Conservation (phyloP, 129 eudicot genomes). For the Gnaphalium uliginosum region DNA sequence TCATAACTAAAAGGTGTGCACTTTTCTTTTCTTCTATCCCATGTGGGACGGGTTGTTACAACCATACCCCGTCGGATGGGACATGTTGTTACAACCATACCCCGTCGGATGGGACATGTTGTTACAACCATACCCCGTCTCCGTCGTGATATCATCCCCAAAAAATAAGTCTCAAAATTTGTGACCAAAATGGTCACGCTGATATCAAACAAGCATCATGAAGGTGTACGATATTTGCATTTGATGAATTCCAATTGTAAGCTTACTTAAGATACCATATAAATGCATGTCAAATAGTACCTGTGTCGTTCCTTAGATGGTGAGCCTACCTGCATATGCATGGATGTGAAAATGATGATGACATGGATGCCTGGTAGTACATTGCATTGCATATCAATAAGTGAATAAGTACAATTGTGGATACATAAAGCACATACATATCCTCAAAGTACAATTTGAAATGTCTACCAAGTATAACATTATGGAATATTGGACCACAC, state of each 20-base stretch:
- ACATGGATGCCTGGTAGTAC: constrained; percentile 7
- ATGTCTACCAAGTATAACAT: constrained; percentile 20
- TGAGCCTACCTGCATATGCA: constrained; percentile 28
- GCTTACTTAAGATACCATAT: constrained; percentile 8
- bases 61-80: too few species aligned
- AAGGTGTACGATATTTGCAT: constrained; percentile 3
- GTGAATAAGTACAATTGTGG: constrained; percentile 13
- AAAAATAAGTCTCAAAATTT: not conserved
- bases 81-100: too few species aligned
- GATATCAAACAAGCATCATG: not conserved
- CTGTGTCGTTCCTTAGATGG: not conserved
- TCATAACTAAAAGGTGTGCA: too few species aligned
- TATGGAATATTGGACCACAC: constrained; percentile 23
- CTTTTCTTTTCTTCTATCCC: not conserved
- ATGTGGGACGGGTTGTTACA: not conserved
- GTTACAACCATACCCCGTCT: not conserved
- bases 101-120: too few species aligned
- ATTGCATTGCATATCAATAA: constrained; percentile 10
- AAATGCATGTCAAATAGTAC: constrained; percentile 2
- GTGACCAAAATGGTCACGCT: not conserved
- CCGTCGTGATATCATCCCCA: not conserved
- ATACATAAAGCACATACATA: constrained; percentile 16
- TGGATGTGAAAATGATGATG: constrained; percentile 21
- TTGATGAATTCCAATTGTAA: constrained; percentile 12
- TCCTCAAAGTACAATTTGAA: constrained; percentile 22